phyloP scores from a whole-genome alignment of 1,284 basidiomycete genomes.

The Sutorius eximius region DNA sequence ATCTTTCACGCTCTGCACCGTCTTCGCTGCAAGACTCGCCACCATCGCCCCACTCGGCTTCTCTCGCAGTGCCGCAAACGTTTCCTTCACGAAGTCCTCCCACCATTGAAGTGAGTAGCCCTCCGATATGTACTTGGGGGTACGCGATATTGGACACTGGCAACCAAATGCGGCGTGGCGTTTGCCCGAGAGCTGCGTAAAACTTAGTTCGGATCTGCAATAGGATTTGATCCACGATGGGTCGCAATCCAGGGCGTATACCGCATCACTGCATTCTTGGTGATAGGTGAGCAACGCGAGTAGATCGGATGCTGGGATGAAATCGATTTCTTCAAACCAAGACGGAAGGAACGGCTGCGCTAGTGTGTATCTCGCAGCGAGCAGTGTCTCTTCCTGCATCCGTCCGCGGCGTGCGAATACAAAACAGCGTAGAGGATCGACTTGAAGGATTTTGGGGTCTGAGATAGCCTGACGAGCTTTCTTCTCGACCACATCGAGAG shows the following conservation, averaged over 20 bases:
- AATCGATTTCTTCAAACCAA: slow-evolving; percentile 18
- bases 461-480: slow-evolving; percentile 7
- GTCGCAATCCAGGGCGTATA: slow-evolving; percentile 5
- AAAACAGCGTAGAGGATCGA: slow-evolving; percentile 21
- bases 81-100: slow-evolving; percentile 18
- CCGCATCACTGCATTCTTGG: slow-evolving; percentile 12
- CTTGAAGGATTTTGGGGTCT: slow-evolving; percentile 14
- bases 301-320: slow-evolving; percentile 20
- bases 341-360: slow-evolving; percentile 17
- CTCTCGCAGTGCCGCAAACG: slow-evolving; percentile 8
- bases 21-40: background rate
- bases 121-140: background rate
- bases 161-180: background rate
- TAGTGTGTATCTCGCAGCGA: slow-evolving; percentile 21
- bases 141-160: background rate
- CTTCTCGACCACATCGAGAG: slow-evolving; percentile 13
- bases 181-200: no score
- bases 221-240: slow-evolving; percentile 18
- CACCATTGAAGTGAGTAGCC: slow-evolving; percentile 21
- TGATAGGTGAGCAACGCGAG: slow-evolving; percentile 24
- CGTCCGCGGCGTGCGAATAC: slow-evolving; percentile 9
- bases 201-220: background rate
- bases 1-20: background rate
- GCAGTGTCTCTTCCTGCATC: slow-evolving; percentile 8
- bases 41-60: slow-evolving; percentile 20